Evolutionary conservation across 2,329 filamentous ascomycete genomes (phyloP).

Genomic region (Parastagonospora avenae): DNA sequence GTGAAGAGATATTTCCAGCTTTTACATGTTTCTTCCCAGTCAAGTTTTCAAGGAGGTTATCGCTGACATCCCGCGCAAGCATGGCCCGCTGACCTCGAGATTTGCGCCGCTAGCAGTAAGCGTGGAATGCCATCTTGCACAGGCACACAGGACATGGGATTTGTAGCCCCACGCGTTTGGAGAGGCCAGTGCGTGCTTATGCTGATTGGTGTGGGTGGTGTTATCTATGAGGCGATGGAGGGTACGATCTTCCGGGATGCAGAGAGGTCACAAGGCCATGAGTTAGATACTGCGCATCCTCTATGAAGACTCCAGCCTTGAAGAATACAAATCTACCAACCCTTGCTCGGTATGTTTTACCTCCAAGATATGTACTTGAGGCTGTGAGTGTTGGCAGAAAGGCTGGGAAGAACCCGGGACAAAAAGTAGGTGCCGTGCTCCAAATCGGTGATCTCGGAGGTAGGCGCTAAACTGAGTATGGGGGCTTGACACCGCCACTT

Average conservation of each 20-base stretch:
- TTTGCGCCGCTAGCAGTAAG: background rate
- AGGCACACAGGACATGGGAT: constrained; percentile 2
- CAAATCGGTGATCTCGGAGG: constrained; percentile 6
- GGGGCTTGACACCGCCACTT: constrained; percentile 4
- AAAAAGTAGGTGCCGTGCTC: background rate
- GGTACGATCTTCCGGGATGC: too few species aligned
- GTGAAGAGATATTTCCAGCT: background rate
- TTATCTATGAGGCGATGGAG: background rate
- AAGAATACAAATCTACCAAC: too few species aligned
- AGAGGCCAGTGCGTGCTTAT: constrained; percentile 2
- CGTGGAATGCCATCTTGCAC: constrained; percentile 5
- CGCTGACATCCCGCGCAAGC: constrained; percentile 1
- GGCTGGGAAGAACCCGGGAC: constrained; percentile 3
- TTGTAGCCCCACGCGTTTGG: constrained; percentile 19
- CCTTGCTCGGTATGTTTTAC: too few species aligned
- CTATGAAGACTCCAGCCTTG: too few species aligned
- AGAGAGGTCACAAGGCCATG: too few species aligned
- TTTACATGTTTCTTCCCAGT: too few species aligned
- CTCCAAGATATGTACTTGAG: too few species aligned
- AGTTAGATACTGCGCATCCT: too few species aligned
- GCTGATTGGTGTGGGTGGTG: background rate
- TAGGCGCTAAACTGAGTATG: constrained; percentile 1
- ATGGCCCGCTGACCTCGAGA: constrained; percentile 2
- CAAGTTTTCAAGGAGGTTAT: background rate
- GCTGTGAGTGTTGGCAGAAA: background rate